phyloP scores from a whole-genome alignment of 495 filamentous ascomycete genomes.

The Elasticomyces elasticus region DNA sequence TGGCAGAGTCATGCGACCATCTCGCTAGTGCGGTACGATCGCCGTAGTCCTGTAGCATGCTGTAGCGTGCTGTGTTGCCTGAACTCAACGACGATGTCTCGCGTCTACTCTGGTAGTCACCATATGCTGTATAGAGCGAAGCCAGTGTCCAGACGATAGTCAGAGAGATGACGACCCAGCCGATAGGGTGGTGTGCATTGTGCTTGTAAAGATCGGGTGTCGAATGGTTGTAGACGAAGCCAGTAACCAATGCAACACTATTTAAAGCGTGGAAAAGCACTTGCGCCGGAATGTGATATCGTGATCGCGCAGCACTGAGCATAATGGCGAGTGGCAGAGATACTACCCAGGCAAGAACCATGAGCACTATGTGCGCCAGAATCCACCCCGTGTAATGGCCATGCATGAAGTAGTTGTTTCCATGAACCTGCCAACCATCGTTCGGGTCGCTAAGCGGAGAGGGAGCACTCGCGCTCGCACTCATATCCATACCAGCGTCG shows the following conservation, averaged over 20 bases:
- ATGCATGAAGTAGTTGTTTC: constrained; percentile 64
- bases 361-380: constrained; percentile 66
- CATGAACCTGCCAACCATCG: neutral
- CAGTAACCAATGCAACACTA: constrained; percentile 58
- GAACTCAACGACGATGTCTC: constrained; percentile 5
- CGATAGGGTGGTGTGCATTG: constrained; percentile 80
- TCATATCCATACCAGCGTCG: constrained; percentile 18
- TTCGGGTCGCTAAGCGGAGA: constrained; percentile 8
- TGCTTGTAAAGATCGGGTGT: constrained; percentile 84
- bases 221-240: constrained; percentile 65
- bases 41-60: constrained; percentile 42
- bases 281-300: constrained; percentile 62
- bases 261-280: constrained; percentile 66
- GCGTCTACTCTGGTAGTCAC: constrained; percentile 27
- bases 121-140: constrained; percentile 36
- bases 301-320: constrained; percentile 73
- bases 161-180: constrained; percentile 74
- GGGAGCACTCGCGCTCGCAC: neutral
- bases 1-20: constrained; percentile 76
- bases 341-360: constrained; percentile 74
- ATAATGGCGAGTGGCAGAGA: constrained; percentile 75
- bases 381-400: constrained; percentile 56
- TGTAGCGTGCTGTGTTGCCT: constrained; percentile 53
- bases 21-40: constrained; percentile 42
- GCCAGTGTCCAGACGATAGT: constrained; percentile 58